A percentile compares a stretch with the other conserved stretches of the same genome.
phyloP scores from a whole-genome alignment of 768 basidiomycete genomes.

The Termitomyces sp. region DNA sequence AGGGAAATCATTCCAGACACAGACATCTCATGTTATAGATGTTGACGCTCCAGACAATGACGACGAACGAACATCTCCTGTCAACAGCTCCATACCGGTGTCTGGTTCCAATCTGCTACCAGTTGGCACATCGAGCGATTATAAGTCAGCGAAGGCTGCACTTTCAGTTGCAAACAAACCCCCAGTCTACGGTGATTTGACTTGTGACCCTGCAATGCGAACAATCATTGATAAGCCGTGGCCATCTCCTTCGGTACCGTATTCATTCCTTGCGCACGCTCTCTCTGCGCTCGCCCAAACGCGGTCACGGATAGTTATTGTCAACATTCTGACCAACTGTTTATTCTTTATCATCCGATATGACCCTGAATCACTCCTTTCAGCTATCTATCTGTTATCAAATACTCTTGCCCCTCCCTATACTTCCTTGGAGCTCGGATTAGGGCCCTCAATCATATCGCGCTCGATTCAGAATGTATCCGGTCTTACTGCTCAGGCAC shows the following conservation, averaged over 20 bases:
- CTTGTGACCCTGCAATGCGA: conserved; percentile 47
- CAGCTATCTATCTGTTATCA: conserved; percentile 78
- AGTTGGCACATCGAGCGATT: no score
- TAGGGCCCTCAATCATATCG: conserved; percentile 63
- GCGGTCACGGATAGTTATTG: conserved; percentile 65
- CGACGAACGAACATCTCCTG: background rate
- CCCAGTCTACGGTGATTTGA: conserved; percentile 21
- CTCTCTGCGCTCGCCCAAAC: conserved; percentile 58
- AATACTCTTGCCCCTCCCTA: conserved; percentile 78
- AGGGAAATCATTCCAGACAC: background rate
- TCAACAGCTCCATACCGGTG: background rate
- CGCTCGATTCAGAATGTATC: conserved; percentile 71
- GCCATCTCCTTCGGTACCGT: conserved; percentile 44
- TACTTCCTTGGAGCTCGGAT: conserved; percentile 60
- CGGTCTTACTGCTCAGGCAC: conserved; percentile 50
- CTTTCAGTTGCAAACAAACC: background rate
- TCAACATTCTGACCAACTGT: conserved; percentile 68
- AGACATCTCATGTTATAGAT: background rate
- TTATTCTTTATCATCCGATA: conserved; percentile 61
- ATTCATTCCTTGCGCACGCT: conserved; percentile 64
- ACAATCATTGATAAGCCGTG: conserved; percentile 37
- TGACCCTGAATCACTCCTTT: conserved; percentile 63
- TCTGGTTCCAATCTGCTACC: background rate
- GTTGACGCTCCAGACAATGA: conserved; percentile 1
- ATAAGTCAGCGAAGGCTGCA: background rate